These are phyloP conservation scores for Dactylellina drechsleri DNA, from an alignment of 2,329 filamentous ascomycete genomes.

Conservation along the genomic window DNA sequence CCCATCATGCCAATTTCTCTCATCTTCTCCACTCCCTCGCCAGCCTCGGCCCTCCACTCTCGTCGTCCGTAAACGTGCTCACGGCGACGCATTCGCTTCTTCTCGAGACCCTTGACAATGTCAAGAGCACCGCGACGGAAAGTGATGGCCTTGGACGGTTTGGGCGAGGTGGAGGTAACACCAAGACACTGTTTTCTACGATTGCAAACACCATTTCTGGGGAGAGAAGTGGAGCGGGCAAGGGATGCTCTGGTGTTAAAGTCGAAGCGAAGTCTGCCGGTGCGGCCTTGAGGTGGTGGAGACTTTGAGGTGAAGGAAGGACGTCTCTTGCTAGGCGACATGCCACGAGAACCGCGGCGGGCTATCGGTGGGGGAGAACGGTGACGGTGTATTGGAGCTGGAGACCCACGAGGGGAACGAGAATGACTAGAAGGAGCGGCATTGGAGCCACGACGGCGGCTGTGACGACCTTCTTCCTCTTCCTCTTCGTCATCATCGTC, in stretches of 20 bases:
- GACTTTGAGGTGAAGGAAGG: slow-evolving; percentile 71
- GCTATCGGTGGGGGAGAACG: slow-evolving; percentile 61
- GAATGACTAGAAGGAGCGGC: slow-evolving; percentile 66
- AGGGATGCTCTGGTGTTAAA: slow-evolving; percentile 71
- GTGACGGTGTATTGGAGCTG: slow-evolving; percentile 62
- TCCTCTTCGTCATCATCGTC: slow-evolving; percentile 79
- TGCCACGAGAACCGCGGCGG: slow-evolving; percentile 55
- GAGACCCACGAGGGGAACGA: slow-evolving; percentile 60
- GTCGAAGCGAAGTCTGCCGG: slow-evolving; percentile 64
- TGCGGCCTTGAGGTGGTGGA: slow-evolving; percentile 71
- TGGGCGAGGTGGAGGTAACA: slow-evolving; percentile 57
- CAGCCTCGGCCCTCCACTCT: slow-evolving; percentile 77
- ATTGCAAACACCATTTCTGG: slow-evolving; percentile 67
- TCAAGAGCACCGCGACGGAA: slow-evolving; percentile 93
- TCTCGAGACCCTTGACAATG: slow-evolving; percentile 94
- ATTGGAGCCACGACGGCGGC: slow-evolving; percentile 66
- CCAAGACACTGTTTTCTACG: slow-evolving; percentile 59
- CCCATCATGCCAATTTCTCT: slow-evolving; percentile 86
- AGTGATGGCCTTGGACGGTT: slow-evolving; percentile 58
- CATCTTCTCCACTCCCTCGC: slow-evolving; percentile 93
- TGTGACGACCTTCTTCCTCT: slow-evolving; percentile 65
- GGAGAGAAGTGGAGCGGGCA: slow-evolving; percentile 85
- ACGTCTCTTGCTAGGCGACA: slow-evolving; percentile 65
- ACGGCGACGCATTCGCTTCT: slow-evolving; percentile 89
- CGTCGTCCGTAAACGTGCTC: slow-evolving; percentile 91